Conservation (phyloP, 306 rosid genomes). For the Glycine latifolia region DNA sequence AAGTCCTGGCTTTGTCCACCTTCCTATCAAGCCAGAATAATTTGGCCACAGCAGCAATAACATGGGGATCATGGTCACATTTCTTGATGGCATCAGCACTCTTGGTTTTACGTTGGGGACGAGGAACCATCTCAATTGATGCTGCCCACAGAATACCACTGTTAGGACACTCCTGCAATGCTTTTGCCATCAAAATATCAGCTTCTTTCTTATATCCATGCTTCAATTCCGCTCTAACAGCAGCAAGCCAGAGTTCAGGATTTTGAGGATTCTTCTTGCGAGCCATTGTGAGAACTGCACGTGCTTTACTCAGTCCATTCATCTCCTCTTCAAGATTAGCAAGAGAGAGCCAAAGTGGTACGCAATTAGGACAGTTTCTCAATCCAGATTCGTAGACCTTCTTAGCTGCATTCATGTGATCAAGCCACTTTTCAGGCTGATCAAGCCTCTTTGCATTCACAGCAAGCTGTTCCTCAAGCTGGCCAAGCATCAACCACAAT, state of each 20-base stretch:
- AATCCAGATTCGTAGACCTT: constrained; percentile 78
- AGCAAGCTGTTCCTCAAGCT: constrained; percentile 79
- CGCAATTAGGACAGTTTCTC: constrained; percentile 73
- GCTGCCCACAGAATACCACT: constrained; percentile 94
- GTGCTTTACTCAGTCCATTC: constrained; percentile 87
- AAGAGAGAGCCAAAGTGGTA: constrained; percentile 86
- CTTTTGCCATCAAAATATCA: constrained; percentile 93
- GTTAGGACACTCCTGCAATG: constrained; percentile 85
- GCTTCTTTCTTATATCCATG: constrained; percentile 87
- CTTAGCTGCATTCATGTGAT: constrained; percentile 75
- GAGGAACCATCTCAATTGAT: constrained; percentile 92
- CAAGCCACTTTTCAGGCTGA: constrained; percentile 63
- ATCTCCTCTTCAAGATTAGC: constrained; percentile 89
- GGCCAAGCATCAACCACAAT: constrained; percentile 96
- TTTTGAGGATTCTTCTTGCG: constrained; percentile 89
- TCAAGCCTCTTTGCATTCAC: constrained; percentile 54
- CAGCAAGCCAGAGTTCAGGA: constrained; percentile 96
- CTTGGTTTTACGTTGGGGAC: constrained; percentile 87
- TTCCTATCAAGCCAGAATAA: constrained; percentile 89
- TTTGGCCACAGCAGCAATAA: constrained; percentile 86
- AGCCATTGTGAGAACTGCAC: constrained; percentile 90
- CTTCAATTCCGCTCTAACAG: constrained; percentile 81
- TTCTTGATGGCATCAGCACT: constrained; percentile 92
- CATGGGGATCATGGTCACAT: constrained; percentile 91
- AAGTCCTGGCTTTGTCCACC: constrained; percentile 90